Conservation (phyloP, 2,329 filamentous ascomycete genomes). For the Pseudogymnoascus sp. region DNA sequence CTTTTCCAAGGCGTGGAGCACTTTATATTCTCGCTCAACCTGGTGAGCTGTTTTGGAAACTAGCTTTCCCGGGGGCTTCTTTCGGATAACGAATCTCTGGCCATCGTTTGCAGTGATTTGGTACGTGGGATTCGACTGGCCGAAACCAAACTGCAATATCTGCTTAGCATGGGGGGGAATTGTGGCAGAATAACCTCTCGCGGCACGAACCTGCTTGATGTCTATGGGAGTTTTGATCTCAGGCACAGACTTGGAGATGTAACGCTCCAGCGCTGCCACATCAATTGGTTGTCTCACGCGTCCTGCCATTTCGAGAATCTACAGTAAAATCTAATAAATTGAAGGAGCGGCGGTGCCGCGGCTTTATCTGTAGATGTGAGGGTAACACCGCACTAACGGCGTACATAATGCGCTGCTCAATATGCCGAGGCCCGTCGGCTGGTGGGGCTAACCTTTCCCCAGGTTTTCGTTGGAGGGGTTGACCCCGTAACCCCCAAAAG, state of each 20-base stretch:
- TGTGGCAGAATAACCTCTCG: not conserved
- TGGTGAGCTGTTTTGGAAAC: slow-evolving; percentile 91
- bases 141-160: slow-evolving; percentile 72
- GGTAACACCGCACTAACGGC: slow-evolving; percentile 4
- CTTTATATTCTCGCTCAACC: slow-evolving; percentile 89
- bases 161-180: slow-evolving; percentile 10
- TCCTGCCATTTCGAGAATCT: slow-evolving; percentile 59
- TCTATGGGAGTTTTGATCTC: slow-evolving; percentile 74
- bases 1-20: slow-evolving; percentile 70
- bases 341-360: not conserved
- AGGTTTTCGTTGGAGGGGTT: slow-evolving; percentile 4
- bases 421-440: slow-evolving; percentile 2
- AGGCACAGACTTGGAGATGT: slow-evolving; percentile 69
- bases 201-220: slow-evolving; percentile 66
- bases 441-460: not conserved
- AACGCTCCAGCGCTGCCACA: slow-evolving; percentile 66
- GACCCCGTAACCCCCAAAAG: not conserved
- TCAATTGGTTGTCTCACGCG: slow-evolving; percentile 86
- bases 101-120: slow-evolving; percentile 67
- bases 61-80: slow-evolving; percentile 93
- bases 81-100: slow-evolving; percentile 77
- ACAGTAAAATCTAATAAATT: slow-evolving; percentile 29
- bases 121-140: slow-evolving; percentile 96
- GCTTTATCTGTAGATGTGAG: slow-evolving; percentile 4
- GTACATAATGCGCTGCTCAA: not conserved